Base-by-base conservation (phyloP, 108 stramenopile species). In the Nitzschia sp. region DNA sequence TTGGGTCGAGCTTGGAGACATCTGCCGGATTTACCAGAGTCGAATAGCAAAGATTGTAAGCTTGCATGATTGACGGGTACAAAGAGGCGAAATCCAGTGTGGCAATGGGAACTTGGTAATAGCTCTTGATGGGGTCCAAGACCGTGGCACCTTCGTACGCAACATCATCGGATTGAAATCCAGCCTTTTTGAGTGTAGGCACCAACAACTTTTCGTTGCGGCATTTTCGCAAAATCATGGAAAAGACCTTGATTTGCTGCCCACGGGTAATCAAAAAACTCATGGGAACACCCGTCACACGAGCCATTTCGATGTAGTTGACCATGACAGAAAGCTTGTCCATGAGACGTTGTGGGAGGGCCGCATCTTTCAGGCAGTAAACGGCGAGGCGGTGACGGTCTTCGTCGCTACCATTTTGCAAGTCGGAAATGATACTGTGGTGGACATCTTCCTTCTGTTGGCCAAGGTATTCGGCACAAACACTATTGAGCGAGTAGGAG, bases 391-490 rank as follows among this genome's bases (percentile, higher is more conserved):
- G 91, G 52, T 97, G 94, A 19, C 99, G 90, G 68, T 98, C 98
- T 60, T 96, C 99, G 81, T 98, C 97, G 69, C 80, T 89, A 46
- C 99, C 99, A 58, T 86, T 88, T 76, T 98, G 96, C 23, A 98
- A 78, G 58, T 99, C 99, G 11, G 94, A 89, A 72, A 99, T 99
- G 76, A 99, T 99, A 79, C 93, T 95, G 78, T 99, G 97, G 70
- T 99, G 99, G 19, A 99, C 98, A 80, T 99, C 98, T 82, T 99
- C 99, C 81, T 99, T 99, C 72, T 99, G 99, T 71, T 96, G 95
- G 19, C 93, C 91, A 3, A 99, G 78, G 66, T 90, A 98, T 79
- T 99, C 98, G 19, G 97, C 87, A 48, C 98, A 98, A 13, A 99
- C 99, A 36, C 90, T 90, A 81, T 98, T 99, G 44, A 99, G 74